Base-by-base conservation (phyloP, 1,139 yeast genomes). In the Petasospora rhodanensis region DNA sequence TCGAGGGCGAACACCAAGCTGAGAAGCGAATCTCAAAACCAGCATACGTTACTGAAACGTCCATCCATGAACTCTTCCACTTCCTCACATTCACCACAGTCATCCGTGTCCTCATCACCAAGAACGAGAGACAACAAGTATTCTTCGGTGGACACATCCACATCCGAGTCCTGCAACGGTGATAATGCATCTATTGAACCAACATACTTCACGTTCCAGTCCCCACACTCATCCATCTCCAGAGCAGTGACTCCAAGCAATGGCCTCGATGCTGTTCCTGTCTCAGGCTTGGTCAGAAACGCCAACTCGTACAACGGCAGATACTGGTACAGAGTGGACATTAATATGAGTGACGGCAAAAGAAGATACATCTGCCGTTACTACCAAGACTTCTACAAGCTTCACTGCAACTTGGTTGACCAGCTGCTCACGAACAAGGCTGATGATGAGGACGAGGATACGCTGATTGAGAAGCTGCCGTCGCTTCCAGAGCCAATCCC, bases 351-450 rank as follows among this genome's bases (percentile, higher is more conserved):
- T 30, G 64, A 61, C 45, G 73, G 73, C 9, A 65, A 59, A 40
- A 57, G 61, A 20, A 59, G 77, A 41, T 62, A 67, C 46, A 55
- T 76, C 30, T 70, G 73, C 49, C 62, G 83, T 27, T 76, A 67
- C 55, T 76, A 74, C 51, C 79, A 74, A 47, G 82, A 76, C 54
- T 74, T 76, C 45, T 72, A 73, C 49, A 76, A 70, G 46, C 55
- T 76, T 33, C 80, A 76, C 48, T 73, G 72, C 14, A 61, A 64
- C 31, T 57, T 73, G 30, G 55, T 70, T 32, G 76, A 69, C 12
- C 33, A 35, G n/a, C 18, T 54, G 13, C 30, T 27, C 7, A 19
- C 29, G 5, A 31, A 31, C 9, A 32, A 32, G 13, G 23, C 21
- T 4, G 20, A 20, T 6, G 21, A 18, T 10, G 35, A 34, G 2